Base-by-base conservation (phyloP, 352 stramenopile genomes). In the Phytophthora citricola region DNA sequence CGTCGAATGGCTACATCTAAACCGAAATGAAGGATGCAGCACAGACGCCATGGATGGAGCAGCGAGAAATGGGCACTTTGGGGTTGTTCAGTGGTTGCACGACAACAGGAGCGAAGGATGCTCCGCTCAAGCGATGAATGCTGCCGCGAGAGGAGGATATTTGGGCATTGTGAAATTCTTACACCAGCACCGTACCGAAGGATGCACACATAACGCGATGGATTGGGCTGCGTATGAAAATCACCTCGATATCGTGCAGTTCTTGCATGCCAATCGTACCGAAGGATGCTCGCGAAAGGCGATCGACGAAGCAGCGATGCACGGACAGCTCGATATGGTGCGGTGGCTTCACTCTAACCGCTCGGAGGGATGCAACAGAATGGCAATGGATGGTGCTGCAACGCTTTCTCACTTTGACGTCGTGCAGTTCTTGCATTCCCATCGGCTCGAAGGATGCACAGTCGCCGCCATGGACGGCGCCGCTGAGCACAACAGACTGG, bases 301-400 rank as follows among this genome's bases (percentile, higher is more conserved):
- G 4, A 75, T 77, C 38, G 62, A 77, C 47, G 47, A 58, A 54
- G 66, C 73, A 3, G 61, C 70, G 10, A 66, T 62, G n/a, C 58
- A 55, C 15, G 61, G 61, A 17, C 53, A 73, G 14, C n/a, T 79
- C 10, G 5, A 20, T 1, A 71, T 73, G 53, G 54, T 76, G 6
- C 39, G 51, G n/a, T 79, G 68, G 68, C 39, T 74, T 4, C 66
- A 74, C 31, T 27, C 14, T 4, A 66, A 74, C n/a, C 66, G 66
- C 1, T 45, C 22, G 0, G 66, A 79, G 27, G 66, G 62, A 1
- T 73, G 71, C 39, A 63, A 53, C 10, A 45, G 36, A 49, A n/a
- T 38, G n/a, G 69, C 73, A 4, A 77, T 83, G 69, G 69, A 83
- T 60, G 49, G 9, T 4, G 68, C 75, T 24, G 68, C 71, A 1